Evolutionary conservation across 257 asterid genomes (phyloP).

Genomic region (Penstemon davidsonii): DNA sequence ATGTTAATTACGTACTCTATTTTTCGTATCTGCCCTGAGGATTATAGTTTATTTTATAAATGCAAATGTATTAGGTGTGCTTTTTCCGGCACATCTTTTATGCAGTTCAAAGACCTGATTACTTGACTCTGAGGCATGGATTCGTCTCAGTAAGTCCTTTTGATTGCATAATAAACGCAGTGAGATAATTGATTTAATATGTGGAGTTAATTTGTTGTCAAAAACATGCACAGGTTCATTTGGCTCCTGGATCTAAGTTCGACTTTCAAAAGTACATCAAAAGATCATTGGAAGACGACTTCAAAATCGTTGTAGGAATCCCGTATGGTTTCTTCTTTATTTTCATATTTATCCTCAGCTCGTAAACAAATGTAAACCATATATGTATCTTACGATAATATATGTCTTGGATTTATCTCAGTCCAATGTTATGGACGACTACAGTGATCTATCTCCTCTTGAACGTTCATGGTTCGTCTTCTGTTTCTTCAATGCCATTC

Average conservation of each 20-base stretch:
- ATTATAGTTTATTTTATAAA: not conserved
- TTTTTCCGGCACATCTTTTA: constrained; percentile 77
- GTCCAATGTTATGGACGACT: constrained; percentile 69
- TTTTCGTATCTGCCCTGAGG: not conserved
- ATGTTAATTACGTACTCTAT: not conserved
- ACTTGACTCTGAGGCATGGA: constrained; percentile 86
- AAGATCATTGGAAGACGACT: constrained; percentile 93
- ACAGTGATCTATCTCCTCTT: constrained; percentile 75
- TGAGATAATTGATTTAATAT: not conserved
- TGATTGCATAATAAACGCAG: not conserved
- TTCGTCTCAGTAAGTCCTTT: constrained; percentile 73
- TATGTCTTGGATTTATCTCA: constrained; percentile 29
- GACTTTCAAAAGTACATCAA: constrained; percentile 93
- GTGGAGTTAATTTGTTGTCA: not conserved
- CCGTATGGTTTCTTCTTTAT: constrained; percentile 43
- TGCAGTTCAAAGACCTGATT: constrained; percentile 82
- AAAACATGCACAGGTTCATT: constrained; percentile 61
- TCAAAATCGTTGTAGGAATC: constrained; percentile 90
- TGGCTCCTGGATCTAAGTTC: constrained; percentile 92
- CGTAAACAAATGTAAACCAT: too few relatives aligned
- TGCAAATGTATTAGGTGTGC: constrained; percentile 53
- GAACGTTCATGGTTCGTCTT: constrained; percentile 60
- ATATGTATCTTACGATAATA: not conserved
- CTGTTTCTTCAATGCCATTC: not conserved
- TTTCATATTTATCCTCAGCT: not conserved